These are phyloP conservation scores for Calocybe cyanea DNA, from an alignment of 768 basidiomycete genomes.

Conservation along the genomic window DNA sequence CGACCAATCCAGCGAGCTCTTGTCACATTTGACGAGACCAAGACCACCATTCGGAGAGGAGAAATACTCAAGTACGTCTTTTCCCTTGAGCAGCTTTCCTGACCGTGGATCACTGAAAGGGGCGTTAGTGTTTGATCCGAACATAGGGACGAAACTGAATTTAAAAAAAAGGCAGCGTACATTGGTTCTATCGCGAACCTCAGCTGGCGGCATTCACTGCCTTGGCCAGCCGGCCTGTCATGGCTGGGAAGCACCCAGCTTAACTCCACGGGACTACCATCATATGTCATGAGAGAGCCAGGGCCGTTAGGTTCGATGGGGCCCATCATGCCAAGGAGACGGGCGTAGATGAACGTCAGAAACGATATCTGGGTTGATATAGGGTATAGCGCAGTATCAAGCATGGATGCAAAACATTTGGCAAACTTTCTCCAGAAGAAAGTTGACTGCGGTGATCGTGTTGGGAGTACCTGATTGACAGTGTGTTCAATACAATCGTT, in stretches of 20 bases:
- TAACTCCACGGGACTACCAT: slow-evolving; percentile 29
- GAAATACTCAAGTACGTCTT: slow-evolving; percentile 24
- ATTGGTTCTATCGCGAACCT: slow-evolving; percentile 32
- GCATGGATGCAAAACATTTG: slow-evolving; percentile 26
- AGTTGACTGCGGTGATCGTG: slow-evolving; percentile 13
- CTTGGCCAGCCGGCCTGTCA: slow-evolving; percentile 13
- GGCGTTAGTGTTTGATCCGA: background rate
- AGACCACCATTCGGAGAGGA: slow-evolving; percentile 24
- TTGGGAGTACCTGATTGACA: slow-evolving; percentile 14
- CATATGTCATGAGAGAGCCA: slow-evolving; percentile 27
- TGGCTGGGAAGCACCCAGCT: slow-evolving; percentile 28
- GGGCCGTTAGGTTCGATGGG: slow-evolving; percentile 18
- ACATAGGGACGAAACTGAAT: too few species aligned
- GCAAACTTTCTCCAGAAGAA: slow-evolving; percentile 27
- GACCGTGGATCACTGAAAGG: slow-evolving; percentile 23
- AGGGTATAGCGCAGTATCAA: slow-evolving; percentile 23
- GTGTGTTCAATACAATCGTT: background rate
- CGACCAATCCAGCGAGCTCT: slow-evolving; percentile 24
- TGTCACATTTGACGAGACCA: slow-evolving; percentile 21
- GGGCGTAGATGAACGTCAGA: slow-evolving; percentile 27
- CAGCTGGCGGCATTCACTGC: slow-evolving; percentile 20
- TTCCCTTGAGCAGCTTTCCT: slow-evolving; percentile 21
- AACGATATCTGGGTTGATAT: slow-evolving; percentile 21
- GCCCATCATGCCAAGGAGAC: slow-evolving; percentile 28
- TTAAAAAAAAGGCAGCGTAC: slow-evolving; percentile 17